Conservation (phyloP, 73 alveolate genomes). For the Stentor roeselii region DNA sequence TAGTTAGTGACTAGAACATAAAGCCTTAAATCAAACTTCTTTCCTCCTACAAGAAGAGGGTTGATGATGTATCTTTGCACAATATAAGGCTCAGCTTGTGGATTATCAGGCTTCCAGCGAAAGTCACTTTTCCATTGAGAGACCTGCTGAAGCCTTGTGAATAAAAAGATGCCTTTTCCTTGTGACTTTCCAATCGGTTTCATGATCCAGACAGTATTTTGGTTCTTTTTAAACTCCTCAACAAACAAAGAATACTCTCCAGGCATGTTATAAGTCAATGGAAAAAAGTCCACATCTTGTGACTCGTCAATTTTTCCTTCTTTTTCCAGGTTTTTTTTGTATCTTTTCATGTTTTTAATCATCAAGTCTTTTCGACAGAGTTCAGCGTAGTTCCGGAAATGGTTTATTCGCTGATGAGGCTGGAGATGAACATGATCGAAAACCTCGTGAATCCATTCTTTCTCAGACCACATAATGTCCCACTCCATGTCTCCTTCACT, state of each 20-base stretch:
- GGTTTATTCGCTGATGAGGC: constrained; percentile 94
- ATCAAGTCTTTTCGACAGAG: constrained; percentile 95
- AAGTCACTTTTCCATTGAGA: constrained; percentile 93
- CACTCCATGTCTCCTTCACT: constrained; percentile 93
- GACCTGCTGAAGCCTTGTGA: constrained; percentile 89
- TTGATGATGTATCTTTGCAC: constrained; percentile 93
- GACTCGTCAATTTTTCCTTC: constrained; percentile 96
- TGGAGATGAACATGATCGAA: constrained; percentile 90
- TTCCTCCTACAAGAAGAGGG: constrained; percentile 99
- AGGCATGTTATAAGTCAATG: constrained; percentile 96
- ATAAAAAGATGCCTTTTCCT: constrained; percentile 99
- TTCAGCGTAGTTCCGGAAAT: constrained; percentile 96
- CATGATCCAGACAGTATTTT: constrained; percentile 99
- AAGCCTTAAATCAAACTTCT: constrained; percentile 99
- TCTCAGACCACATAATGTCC: constrained; percentile 98
- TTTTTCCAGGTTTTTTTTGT: constrained; percentile 90
- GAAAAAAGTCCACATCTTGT: constrained; percentile 85
- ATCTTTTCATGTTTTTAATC: constrained; percentile 94
- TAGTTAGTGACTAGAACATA: constrained; percentile 96
- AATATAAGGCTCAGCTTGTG: constrained; percentile 90
- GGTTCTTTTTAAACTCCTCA: constrained; percentile 98
- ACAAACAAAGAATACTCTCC: constrained; percentile 98
- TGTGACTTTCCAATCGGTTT: constrained; percentile 95
- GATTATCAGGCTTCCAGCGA: constrained; percentile 96
- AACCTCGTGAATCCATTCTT: constrained; percentile 93